Conservation (phyloP, 2,329 filamentous ascomycete genomes). For the Neofusicoccum laricinum region DNA sequence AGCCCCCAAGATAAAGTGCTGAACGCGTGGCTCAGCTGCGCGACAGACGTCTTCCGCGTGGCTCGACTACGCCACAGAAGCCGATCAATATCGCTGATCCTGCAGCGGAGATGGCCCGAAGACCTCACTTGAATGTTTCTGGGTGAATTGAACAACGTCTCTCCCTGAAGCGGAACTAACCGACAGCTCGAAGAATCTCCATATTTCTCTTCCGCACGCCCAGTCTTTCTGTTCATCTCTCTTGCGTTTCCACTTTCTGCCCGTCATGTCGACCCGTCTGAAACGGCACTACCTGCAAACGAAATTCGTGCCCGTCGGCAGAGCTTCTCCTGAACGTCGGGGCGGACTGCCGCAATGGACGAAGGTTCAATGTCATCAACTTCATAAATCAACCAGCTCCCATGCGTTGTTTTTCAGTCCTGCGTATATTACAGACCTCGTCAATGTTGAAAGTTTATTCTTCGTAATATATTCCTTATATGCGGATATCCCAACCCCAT, state of each 20-base stretch:
- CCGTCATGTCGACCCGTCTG: background rate
- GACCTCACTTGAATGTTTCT: no score
- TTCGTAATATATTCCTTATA: no score
- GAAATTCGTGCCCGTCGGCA: background rate
- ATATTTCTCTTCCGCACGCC: background rate
- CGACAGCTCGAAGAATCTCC: background rate
- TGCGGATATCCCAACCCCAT: no score
- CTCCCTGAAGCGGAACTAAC: background rate
- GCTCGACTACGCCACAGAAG: slow-evolving; percentile 3
- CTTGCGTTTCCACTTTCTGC: background rate
- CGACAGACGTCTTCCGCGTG: background rate
- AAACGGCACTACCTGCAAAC: slow-evolving; percentile 1
- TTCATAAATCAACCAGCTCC: no score
- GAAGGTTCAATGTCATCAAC: no score
- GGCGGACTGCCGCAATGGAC: no score
- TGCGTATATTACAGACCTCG: no score
- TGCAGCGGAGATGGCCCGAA: background rate
- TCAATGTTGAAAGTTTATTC: no score
- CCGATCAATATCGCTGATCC: background rate
- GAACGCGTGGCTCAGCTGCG: background rate
- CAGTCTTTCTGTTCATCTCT: background rate
- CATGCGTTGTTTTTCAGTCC: no score
- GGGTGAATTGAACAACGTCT: no score
- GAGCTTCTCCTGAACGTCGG: no score
- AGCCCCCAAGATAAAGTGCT: background rate